phyloP scores from a whole-genome alignment of 805 yeast genomes.

The Suhomyces faveliae region DNA sequence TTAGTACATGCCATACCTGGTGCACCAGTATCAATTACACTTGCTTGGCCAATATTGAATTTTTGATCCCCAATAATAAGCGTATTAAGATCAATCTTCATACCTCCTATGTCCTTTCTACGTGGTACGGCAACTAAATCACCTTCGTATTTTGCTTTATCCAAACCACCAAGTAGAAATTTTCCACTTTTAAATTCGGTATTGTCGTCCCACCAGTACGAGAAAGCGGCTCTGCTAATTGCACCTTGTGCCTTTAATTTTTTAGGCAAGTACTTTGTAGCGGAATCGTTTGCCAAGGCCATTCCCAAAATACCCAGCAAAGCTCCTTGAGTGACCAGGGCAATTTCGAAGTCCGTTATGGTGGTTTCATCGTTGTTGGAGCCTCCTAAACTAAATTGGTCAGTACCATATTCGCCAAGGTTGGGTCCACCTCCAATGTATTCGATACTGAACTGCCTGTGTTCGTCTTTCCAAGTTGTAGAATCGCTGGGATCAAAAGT shows the following conservation, averaged over 20 bases:
- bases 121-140: neutral
- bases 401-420: neutral
- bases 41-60: neutral
- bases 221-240: neutral
- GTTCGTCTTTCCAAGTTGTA: neutral
- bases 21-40: neutral
- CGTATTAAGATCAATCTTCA: neutral
- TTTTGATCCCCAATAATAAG: neutral
- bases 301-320: neutral
- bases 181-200: neutral
- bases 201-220: neutral
- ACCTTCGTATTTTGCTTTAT: neutral
- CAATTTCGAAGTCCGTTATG: neutral
- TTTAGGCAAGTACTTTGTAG: neutral
- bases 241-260: neutral
- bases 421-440: neutral
- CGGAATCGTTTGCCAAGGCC: neutral
- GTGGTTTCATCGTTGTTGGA: neutral
- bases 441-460: neutral
- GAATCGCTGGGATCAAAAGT: neutral
- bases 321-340: neutral
- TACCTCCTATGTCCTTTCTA: neutral
- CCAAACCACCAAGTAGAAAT: neutral
- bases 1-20: neutral
- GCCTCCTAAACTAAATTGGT: neutral